Evolutionary conservation across 2,329 filamentous ascomycete species (phyloP), one percentile per base, ranked within the genome.

Genomic region (Coniochaeta pulveracea): DNA sequence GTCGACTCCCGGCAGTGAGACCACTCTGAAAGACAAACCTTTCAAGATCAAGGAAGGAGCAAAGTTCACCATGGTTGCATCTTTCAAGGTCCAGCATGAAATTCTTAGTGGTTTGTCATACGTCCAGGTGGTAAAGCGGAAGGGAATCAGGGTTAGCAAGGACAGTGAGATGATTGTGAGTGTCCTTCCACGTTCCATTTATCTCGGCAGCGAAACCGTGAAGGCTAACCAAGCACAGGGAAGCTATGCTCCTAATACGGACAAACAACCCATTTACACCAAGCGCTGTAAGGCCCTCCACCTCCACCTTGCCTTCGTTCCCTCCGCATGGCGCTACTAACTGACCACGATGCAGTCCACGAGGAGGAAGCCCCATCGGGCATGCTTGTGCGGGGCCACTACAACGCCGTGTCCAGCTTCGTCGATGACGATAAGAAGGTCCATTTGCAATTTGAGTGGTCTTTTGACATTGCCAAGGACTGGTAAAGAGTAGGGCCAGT

Each of bases 31-130:
- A 66, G 72, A 85, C 53, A 81, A 91, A 56, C 91, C 91, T 10
- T 98, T 98, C 68, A 89, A 75, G 54, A 95, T 98, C 67, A 98
- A 96, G 72, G 91, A 96, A 61, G 86, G 85, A 35, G 76, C 81
- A 47, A 81, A 76, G 47, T 98, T 96, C 66, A 85, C 82, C 60
- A 96, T 96, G 84, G 86, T 83, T 56, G 88, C 82, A 37, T 75
- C 76, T 41, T 98, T 96, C 72, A 82, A 88, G 64, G 91, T 98
- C 28, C 86, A 98, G 68, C 86, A 95, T 57, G 83, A 96, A 61
- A 89, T 98, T 45, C 73, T 96, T 35, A 91, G 84, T 48, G 91
- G 91, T 28, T 64, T 98, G 54, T 93, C 95, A 65, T 98, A 96
- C 58, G 74, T 98, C 37, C 91, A 98, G 64, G 73, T 86, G 25